These are phyloP conservation scores for Solanum bulbocastanum DNA, from an alignment of 257 asterid genomes.

Conservation along the genomic window DNA sequence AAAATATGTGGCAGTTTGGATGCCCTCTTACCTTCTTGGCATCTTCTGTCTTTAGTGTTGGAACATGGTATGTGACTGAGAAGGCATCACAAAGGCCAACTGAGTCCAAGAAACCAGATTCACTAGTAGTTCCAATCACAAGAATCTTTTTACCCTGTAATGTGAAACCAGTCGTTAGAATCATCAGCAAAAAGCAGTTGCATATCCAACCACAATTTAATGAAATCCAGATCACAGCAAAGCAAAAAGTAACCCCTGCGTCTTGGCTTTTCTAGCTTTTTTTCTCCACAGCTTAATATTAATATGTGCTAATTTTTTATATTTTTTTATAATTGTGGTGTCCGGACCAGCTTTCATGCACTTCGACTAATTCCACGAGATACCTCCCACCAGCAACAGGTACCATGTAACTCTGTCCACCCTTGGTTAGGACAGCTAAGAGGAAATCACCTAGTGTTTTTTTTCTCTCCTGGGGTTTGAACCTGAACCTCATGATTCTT, in stretches of 20 bases:
- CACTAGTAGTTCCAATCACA: slow-evolving; percentile 94
- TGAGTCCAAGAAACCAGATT: slow-evolving; percentile 65
- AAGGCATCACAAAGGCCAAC: slow-evolving; percentile 77
- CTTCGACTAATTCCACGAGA: not conserved
- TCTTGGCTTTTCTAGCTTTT: not conserved
- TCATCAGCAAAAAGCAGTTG: not conserved
- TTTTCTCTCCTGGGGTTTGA: not conserved
- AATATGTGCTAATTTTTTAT: not conserved
- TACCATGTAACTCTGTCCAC: not conserved
- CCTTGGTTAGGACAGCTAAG: not conserved
- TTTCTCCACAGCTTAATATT: not conserved
- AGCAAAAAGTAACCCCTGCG: not conserved
- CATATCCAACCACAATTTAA: not conserved
- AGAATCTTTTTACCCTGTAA: slow-evolving; percentile 31
- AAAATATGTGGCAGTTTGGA: not conserved
- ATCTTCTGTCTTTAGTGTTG: slow-evolving; percentile 74
- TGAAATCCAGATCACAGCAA: not conserved
- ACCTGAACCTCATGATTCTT: not conserved
- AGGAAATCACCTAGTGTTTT: not conserved
- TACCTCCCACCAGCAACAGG: not conserved
- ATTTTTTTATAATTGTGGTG: not conserved
- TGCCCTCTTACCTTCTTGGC: slow-evolving; percentile 55
- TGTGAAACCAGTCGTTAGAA: not conserved
- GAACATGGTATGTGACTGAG: slow-evolving; percentile 75
- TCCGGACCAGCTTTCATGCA: not conserved